Conservation (phyloP, 805 yeast genomes). For the Candida caryicola region DNA sequence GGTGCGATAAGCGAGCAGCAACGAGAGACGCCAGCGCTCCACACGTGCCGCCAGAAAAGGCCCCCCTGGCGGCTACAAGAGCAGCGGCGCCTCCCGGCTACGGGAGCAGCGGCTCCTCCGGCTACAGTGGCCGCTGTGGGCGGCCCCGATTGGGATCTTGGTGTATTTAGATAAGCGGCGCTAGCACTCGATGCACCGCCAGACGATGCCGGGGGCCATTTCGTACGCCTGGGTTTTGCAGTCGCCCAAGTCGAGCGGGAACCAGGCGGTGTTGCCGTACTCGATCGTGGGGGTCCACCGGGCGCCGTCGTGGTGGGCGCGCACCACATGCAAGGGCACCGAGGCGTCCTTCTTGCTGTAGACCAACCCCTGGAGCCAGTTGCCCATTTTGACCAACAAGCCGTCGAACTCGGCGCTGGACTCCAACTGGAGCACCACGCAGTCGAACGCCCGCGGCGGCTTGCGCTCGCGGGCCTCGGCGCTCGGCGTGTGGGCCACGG, state of each 20-base stretch:
- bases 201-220: not conserved
- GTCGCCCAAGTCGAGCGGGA: conserved; percentile 24
- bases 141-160: too few relatives aligned
- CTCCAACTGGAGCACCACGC: conserved; percentile 23
- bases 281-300: conserved; percentile 25
- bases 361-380: conserved; percentile 51
- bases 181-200: conserved; percentile 1
- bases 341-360: conserved; percentile 19
- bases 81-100: too few relatives aligned
- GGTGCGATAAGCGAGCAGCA: too few relatives aligned
- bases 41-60: too few relatives aligned
- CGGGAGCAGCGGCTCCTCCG: too few relatives aligned
- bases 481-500: conserved; percentile 27
- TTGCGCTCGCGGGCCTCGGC: conserved; percentile 23
- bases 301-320: conserved; percentile 18
- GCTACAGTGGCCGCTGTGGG: too few relatives aligned
- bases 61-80: too few relatives aligned
- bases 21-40: too few relatives aligned
- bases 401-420: conserved; percentile 34
- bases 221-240: not conserved
- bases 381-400: conserved; percentile 45
- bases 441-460: conserved; percentile 3
- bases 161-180: not conserved
- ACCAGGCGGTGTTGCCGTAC: conserved; percentile 22
- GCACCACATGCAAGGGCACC: conserved; percentile 27